Evolutionary conservation across 345 rosid species (phyloP).

Genomic region (Gossypium ekmanianum): DNA sequence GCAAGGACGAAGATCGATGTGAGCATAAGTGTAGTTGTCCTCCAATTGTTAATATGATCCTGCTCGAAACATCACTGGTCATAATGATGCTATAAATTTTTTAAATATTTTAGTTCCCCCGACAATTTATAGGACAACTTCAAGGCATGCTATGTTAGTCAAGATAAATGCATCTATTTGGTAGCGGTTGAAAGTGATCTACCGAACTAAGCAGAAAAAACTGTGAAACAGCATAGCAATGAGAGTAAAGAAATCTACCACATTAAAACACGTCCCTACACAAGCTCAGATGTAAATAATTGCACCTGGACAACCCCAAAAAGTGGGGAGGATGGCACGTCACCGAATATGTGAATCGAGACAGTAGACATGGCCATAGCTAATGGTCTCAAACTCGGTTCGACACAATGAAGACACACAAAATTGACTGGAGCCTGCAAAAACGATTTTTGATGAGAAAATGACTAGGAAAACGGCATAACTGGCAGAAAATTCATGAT

Average conservation of each 20-base stretch:
- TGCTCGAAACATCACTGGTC: neutral
- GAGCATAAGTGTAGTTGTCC: constrained; percentile 67
- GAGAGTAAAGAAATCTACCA: neutral
- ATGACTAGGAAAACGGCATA: neutral
- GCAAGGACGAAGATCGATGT: constrained; percentile 73
- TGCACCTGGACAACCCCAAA: constrained; percentile 86
- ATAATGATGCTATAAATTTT: neutral
- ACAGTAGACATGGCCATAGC: constrained; percentile 95
- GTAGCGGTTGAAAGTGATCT: no score
- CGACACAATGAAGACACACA: constrained; percentile 84
- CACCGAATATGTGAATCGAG: constrained; percentile 88
- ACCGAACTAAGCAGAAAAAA: neutral
- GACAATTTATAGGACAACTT: no score
- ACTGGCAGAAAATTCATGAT: constrained; percentile 6
- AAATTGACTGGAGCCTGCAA: constrained; percentile 88
- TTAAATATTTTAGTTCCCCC: no score
- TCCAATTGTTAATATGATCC: constrained; percentile 45
- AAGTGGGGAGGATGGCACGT: constrained; percentile 97
- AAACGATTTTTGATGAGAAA: neutral
- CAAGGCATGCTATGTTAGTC: no score
- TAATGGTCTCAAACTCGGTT: constrained; percentile 83
- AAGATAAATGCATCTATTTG: no score
- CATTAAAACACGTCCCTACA: neutral
- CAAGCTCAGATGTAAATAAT: neutral
- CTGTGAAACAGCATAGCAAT: neutral